Evolutionary conservation across 2,329 filamentous ascomycete genomes (phyloP).

Genomic region (Coniochaeta pulveracea): DNA sequence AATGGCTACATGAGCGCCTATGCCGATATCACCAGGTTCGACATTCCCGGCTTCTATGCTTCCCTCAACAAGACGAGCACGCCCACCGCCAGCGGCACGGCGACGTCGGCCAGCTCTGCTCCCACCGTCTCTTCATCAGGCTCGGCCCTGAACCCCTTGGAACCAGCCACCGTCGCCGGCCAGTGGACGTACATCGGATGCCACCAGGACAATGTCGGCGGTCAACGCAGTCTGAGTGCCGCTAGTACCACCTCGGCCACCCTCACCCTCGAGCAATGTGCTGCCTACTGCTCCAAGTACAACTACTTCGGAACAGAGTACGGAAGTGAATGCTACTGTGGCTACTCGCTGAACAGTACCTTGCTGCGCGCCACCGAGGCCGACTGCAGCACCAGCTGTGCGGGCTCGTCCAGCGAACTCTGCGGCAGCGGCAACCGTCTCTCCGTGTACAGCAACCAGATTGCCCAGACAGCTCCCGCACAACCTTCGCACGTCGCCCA

Average conservation of each 20-base stretch:
- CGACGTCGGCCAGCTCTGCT: slow-evolving; percentile 8
- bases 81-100: slow-evolving; percentile 5
- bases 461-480: slow-evolving; percentile 7
- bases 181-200: slow-evolving; percentile 14
- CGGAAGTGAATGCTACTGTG: slow-evolving; percentile 13
- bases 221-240: slow-evolving; percentile 7
- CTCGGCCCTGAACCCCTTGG: slow-evolving; percentile 7
- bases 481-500: slow-evolving; percentile 9
- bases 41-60: slow-evolving; percentile 12
- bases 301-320: slow-evolving; percentile 16
- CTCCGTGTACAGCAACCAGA: slow-evolving; percentile 13
- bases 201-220: slow-evolving; percentile 13
- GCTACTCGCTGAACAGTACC: slow-evolving; percentile 10
- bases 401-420: slow-evolving; percentile 5
- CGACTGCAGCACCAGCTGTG: slow-evolving; percentile 10
- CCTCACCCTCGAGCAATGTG: slow-evolving; percentile 14
- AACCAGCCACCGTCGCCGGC: slow-evolving; percentile 5
- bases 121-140: slow-evolving; percentile 2
- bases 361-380: slow-evolving; percentile 8
- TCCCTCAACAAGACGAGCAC: slow-evolving; percentile 2
- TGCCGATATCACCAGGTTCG: slow-evolving; percentile 17
- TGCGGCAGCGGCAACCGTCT: slow-evolving; percentile 8
- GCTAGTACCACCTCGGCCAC: slow-evolving; percentile 8
- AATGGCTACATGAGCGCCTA: slow-evolving; percentile 20
- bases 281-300: slow-evolving; percentile 13